Evolutionary conservation across 2,329 filamentous ascomycete genomes (phyloP).

Genomic region (Nigrograna mackinnonii): DNA sequence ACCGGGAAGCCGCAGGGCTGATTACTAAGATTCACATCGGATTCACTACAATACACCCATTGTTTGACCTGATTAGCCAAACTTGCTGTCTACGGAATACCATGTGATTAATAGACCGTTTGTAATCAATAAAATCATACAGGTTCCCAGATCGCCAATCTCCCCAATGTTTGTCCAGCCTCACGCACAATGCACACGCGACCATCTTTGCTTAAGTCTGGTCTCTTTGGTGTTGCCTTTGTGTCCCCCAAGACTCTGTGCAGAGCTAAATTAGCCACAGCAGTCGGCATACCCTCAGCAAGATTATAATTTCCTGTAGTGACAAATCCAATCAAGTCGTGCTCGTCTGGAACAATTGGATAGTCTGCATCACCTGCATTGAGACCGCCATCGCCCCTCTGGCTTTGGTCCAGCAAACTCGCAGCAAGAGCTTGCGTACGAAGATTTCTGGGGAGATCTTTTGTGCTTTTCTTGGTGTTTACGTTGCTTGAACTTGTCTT

Average conservation of each 20-base stretch:
- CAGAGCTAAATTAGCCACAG: conserved; percentile 71
- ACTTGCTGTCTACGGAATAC: neutral
- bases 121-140: conserved; percentile 41
- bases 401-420: conserved; percentile 23
- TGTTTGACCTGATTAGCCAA: neutral
- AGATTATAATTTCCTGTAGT: conserved; percentile 86
- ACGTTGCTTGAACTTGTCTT: conserved; percentile 28
- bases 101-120: no score
- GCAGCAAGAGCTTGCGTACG: conserved; percentile 25
- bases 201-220: conserved; percentile 26
- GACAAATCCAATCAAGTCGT: conserved; percentile 86
- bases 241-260: conserved; percentile 58
- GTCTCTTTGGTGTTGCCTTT: no score
- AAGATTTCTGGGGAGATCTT: conserved; percentile 16
- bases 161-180: conserved; percentile 76
- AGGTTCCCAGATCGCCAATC: conserved; percentile 78
- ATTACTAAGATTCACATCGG: no score
- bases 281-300: conserved; percentile 73
- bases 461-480: conserved; percentile 8
- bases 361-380: conserved; percentile 49
- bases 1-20: conserved; percentile 9
- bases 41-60: neutral
- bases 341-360: conserved; percentile 70
- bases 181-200: conserved; percentile 79
- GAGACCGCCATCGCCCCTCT: conserved; percentile 7